A percentile compares a stretch with the other conserved stretches of the same genome.
These are phyloP conservation scores for Cladorrhinum sp. DNA, from an alignment of 2,329 filamentous ascomycete species.

Conservation along the genomic window DNA sequence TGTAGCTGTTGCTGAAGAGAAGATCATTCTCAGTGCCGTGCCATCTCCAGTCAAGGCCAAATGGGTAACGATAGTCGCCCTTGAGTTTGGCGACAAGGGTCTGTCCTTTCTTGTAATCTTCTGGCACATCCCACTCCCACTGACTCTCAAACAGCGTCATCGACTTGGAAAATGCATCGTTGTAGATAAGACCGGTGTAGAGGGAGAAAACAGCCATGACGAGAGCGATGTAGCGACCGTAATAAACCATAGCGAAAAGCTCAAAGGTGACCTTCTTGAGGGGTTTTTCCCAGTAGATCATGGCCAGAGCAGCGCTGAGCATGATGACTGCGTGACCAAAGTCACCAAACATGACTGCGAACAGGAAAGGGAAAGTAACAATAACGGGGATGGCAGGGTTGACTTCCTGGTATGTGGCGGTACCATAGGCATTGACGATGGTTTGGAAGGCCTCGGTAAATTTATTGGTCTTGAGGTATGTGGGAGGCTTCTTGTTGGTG, in stretches of 20 bases:
- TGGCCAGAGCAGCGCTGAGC: conserved; percentile 75
- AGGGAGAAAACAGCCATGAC: conserved; percentile 98
- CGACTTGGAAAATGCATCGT: conserved; percentile 93
- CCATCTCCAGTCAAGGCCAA: conserved; percentile 95
- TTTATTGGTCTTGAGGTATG: conserved; percentile 96
- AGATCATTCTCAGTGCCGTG: conserved; percentile 93
- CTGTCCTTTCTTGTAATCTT: conserved; percentile 62
- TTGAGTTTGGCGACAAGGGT: conserved; percentile 66
- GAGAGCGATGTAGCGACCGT: conserved; percentile 95
- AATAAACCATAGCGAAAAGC: conserved; percentile 97
- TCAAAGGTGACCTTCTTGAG: conserved; percentile 92
- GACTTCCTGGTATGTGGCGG: conserved; percentile 93
- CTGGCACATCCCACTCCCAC: conserved; percentile 75
- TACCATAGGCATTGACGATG: conserved; percentile 98
- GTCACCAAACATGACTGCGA: conserved; percentile 99
- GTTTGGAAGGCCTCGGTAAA: conserved; percentile 98
- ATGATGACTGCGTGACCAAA: conserved; percentile 92
- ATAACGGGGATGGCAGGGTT: conserved; percentile 95
- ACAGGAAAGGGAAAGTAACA: conserved; percentile 98
- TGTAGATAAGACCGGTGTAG: conserved; percentile 96
- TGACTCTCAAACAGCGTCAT: conserved; percentile 85
- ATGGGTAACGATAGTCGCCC: conserved; percentile 78
- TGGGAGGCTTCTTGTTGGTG: conserved; percentile 95
- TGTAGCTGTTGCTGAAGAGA: conserved; percentile 96
- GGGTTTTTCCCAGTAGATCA: conserved; percentile 96